Evolutionary conservation across 75 land plant genomes (phyloP).

Genomic region (Cryptomeria japonica): DNA sequence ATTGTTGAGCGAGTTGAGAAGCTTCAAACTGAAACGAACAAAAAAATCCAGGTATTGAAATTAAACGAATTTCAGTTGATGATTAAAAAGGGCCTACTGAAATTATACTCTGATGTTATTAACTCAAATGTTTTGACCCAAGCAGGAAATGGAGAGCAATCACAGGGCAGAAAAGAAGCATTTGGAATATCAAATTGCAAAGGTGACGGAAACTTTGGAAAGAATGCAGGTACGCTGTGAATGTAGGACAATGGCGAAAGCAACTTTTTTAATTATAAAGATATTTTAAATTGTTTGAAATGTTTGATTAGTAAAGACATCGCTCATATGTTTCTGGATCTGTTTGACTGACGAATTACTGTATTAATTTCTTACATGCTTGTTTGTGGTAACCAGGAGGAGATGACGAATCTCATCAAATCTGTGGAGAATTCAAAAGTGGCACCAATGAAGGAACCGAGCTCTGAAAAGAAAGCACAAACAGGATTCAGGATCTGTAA

Average conservation of each 20-base stretch:
- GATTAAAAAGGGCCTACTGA: neutral
- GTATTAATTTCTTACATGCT: neutral
- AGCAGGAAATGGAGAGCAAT: neutral
- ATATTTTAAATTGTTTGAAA: too few relatives aligned
- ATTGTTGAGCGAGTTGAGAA: neutral
- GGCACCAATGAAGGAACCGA: neutral
- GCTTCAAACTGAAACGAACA: neutral
- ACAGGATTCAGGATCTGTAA: constrained; percentile 75
- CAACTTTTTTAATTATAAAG: too few relatives aligned
- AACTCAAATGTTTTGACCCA: neutral
- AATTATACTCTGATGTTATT: neutral
- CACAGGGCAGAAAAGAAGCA: constrained; percentile 1
- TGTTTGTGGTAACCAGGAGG: neutral
- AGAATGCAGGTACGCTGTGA: constrained; percentile 18
- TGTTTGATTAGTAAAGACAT: too few relatives aligned
- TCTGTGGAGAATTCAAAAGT: neutral
- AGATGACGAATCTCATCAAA: neutral
- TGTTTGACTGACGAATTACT: neutral
- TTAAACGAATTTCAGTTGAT: neutral
- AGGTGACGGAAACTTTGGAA: neutral
- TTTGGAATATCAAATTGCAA: constrained; percentile 10
- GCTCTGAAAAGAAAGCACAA: neutral
- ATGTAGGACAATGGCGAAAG: neutral
- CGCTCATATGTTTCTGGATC: too few relatives aligned
- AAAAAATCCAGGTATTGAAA: neutral